Evolutionary conservation across 148 eudicot species (phyloP).

Genomic region (Cornus controversa): DNA sequence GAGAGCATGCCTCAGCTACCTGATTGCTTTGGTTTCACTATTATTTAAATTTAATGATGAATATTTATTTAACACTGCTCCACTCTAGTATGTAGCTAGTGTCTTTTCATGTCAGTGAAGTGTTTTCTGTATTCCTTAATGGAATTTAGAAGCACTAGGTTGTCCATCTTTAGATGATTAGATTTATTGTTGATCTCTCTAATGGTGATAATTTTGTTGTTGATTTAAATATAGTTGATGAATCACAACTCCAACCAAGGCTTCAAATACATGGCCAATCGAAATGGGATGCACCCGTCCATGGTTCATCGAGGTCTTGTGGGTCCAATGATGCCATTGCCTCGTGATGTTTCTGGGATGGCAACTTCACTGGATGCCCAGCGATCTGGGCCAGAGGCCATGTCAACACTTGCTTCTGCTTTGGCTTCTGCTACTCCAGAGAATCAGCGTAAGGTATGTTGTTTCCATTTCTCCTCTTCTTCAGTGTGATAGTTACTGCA

Average conservation of each 20-base stretch:
- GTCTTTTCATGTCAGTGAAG: not conserved
- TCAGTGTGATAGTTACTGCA: not conserved
- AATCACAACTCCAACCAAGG: slow-evolving; percentile 41
- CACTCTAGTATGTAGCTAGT: too few species aligned
- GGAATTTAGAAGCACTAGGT: not conserved
- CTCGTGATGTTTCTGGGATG: slow-evolving; percentile 30
- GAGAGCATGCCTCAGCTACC: not conserved
- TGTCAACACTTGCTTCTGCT: slow-evolving; percentile 44
- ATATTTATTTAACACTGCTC: too few species aligned
- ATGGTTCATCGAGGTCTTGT: slow-evolving; percentile 33
- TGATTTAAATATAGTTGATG: slow-evolving; percentile 19
- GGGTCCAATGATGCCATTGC: slow-evolving; percentile 30
- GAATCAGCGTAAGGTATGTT: slow-evolving; percentile 45
- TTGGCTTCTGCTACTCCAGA: slow-evolving; percentile 54
- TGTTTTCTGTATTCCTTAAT: not conserved
- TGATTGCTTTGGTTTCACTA: not conserved
- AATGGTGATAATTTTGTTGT: not conserved
- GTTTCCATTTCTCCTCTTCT: slow-evolving; percentile 1
- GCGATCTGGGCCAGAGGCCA: slow-evolving; percentile 25
- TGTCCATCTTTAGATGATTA: not conserved
- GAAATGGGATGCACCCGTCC: slow-evolving; percentile 29
- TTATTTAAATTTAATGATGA: not conserved
- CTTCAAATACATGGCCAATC: slow-evolving; percentile 31
- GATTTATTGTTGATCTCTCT: not conserved
- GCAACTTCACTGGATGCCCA: not conserved